phyloP scores from a whole-genome alignment of 352 stramenopile species.

The Blastocystis sp. region DNA sequence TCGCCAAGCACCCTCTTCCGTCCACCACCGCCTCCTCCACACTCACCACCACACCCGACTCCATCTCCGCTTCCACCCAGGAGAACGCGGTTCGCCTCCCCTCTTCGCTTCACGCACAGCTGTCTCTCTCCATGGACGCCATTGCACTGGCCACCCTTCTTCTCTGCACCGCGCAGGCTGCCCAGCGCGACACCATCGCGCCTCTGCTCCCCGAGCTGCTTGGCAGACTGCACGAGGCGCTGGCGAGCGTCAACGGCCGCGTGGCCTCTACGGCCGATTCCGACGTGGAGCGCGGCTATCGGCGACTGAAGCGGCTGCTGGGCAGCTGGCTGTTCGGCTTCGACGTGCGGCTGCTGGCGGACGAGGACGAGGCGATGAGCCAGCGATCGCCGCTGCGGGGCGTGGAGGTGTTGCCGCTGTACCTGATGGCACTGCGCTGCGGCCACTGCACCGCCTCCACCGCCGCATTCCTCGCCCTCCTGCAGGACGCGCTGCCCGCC shows the following conservation, averaged over 20 bases:
- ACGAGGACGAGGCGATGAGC: background rate
- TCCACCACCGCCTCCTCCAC: background rate
- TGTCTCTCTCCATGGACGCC: too few species aligned
- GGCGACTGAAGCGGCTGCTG: background rate
- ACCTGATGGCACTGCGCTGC: background rate
- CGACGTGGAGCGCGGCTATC: background rate
- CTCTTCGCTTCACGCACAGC: too few species aligned
- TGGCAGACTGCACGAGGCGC: background rate
- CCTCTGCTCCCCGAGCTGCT: background rate
- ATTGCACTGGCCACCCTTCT: background rate
- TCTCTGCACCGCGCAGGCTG: background rate
- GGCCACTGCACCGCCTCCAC: background rate
- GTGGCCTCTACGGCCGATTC: background rate
- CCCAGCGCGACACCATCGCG: background rate
- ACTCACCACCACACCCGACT: background rate
- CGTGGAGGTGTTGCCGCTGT: background rate
- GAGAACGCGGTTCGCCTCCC: too few species aligned
- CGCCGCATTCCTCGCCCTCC: constrained; percentile 1
- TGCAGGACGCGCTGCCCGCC: background rate
- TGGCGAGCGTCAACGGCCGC: background rate
- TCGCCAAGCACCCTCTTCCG: background rate
- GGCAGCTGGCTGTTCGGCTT: background rate
- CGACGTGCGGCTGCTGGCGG: background rate
- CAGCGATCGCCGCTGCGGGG: background rate
- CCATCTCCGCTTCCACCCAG: background rate